Evolutionary conservation across 352 stramenopile species (phyloP).

Genomic region (Chrysophaeum taylorii): DNA sequence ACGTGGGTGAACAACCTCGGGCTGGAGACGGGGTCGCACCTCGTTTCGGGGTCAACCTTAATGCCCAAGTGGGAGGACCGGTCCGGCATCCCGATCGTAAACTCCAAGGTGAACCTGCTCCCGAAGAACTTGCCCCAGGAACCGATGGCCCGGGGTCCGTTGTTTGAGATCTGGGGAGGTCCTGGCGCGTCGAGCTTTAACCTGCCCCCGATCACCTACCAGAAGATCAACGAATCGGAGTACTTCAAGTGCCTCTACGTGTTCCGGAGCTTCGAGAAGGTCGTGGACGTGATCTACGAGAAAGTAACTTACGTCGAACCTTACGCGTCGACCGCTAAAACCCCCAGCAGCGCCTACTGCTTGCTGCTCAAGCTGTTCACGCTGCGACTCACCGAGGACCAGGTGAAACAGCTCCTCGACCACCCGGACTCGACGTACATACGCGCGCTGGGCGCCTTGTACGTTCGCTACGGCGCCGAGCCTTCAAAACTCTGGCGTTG

Average conservation of each 20-base stretch:
- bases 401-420: slow-evolving; percentile 86
- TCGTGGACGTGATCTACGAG: slow-evolving; percentile 81
- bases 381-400: slow-evolving; percentile 83
- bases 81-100: not conserved
- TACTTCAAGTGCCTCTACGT: slow-evolving; percentile 78
- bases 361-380: slow-evolving; percentile 91
- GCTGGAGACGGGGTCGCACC: not conserved
- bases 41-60: not conserved
- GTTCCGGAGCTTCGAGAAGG: slow-evolving; percentile 66
- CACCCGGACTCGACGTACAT: slow-evolving; percentile 72
- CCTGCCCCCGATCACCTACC: not conserved
- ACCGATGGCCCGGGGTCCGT: slow-evolving; percentile 2
- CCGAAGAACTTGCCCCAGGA: slow-evolving; percentile 9
- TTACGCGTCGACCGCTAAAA: slow-evolving; percentile 69
- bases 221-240: not conserved
- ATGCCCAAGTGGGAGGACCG: slow-evolving; percentile 18
- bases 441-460: slow-evolving; percentile 87
- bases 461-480: slow-evolving; percentile 89
- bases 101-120: not conserved
- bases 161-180: not conserved
- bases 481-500: slow-evolving; percentile 80
- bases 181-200: not conserved
- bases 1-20: slow-evolving; percentile 6
- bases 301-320: slow-evolving; percentile 79
- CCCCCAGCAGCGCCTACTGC: slow-evolving; percentile 88